These are phyloP conservation scores for Entomortierella chlamydospora DNA, from an alignment of 192 early-diverging fungal genomes.

Conservation along the genomic window DNA sequence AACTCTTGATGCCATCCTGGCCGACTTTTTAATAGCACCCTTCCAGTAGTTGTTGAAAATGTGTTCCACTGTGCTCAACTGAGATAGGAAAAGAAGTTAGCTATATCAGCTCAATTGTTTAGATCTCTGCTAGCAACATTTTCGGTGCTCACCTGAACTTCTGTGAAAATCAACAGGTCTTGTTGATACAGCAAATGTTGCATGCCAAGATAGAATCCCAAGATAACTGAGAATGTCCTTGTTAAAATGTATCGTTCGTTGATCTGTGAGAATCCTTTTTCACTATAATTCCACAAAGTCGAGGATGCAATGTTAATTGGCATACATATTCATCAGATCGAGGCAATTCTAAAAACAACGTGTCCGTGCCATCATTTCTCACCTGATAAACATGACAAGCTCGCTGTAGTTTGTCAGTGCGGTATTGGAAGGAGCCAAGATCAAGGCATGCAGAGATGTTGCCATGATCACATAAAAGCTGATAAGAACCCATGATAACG, in stretches of 20 bases:
- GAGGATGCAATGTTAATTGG: neutral
- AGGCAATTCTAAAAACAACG: neutral
- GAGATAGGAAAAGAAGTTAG: neutral
- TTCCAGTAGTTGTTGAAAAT: constrained; percentile 35
- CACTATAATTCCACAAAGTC: constrained; percentile 18
- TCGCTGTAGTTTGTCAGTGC: constrained; percentile 14
- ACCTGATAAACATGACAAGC: constrained; percentile 42
- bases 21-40: constrained; percentile 10
- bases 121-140: neutral
- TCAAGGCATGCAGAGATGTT: constrained; percentile 14
- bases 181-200: constrained; percentile 35
- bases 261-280: constrained; percentile 40
- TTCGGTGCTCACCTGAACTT: constrained; percentile 21
- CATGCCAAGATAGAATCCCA: constrained; percentile 21
- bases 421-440: constrained; percentile 12
- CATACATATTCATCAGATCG: neutral
- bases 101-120: neutral
- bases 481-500: constrained; percentile 26
- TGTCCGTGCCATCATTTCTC: neutral
- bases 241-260: constrained; percentile 47
- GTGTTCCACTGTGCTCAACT: constrained; percentile 23
- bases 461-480: constrained; percentile 24
- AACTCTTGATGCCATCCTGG: constrained; percentile 9
- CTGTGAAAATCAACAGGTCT: constrained; percentile 34
- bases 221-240: constrained; percentile 13